Evolutionary conservation across 768 basidiomycete species (phyloP).

Genomic region (Russula compacta): DNA sequence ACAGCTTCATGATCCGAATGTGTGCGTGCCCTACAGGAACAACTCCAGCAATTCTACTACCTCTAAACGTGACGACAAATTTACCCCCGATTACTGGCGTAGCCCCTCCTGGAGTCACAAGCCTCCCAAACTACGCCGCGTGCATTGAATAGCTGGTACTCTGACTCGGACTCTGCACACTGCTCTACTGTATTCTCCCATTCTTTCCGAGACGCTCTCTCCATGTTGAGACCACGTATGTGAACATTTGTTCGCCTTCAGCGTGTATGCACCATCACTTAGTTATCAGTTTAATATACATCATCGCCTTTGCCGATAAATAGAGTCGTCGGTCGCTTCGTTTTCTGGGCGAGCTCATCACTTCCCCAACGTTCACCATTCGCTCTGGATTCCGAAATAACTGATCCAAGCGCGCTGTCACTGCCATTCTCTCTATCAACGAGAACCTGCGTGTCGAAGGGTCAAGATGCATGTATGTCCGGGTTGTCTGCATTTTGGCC

Average conservation of each 20-base stretch:
- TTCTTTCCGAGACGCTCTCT: neutral
- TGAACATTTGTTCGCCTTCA: neutral
- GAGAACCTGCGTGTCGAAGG: neutral
- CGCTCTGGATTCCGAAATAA: neutral
- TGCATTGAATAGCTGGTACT: neutral
- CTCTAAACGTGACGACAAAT: neutral
- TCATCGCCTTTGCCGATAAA: too few species aligned
- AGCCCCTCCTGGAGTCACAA: neutral
- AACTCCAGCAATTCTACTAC: neutral
- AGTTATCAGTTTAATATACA: too few species aligned
- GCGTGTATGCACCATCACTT: too few species aligned
- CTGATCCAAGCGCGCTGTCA: too few species aligned
- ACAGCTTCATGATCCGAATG: constrained; percentile 42
- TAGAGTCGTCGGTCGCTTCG: too few species aligned
- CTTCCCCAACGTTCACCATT: too few species aligned
- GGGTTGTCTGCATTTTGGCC: neutral
- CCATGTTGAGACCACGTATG: neutral
- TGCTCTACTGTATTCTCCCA: neutral
- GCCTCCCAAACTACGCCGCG: neutral
- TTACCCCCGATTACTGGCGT: neutral
- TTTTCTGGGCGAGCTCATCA: too few species aligned
- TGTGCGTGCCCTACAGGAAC: constrained; percentile 47
- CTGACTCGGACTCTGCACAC: neutral
- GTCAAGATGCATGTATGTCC: neutral
- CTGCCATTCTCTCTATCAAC: neutral